A percentile compares a stretch with the other conserved stretches of the same genome.
Evolutionary conservation across 345 rosid species (phyloP).

Genomic region (Eucalyptus albens): DNA sequence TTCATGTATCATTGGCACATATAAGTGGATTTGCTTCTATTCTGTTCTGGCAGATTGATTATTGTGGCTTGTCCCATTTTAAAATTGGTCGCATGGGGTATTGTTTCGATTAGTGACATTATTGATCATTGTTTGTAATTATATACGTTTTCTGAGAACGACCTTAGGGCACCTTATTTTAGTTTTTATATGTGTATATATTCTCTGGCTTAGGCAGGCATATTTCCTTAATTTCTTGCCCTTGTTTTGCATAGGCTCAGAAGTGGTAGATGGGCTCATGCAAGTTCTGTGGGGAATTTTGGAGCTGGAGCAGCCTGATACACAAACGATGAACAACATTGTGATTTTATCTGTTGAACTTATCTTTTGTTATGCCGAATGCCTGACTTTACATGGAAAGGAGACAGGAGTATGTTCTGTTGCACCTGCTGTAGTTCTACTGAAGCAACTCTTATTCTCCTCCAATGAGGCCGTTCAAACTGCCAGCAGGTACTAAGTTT

Average conservation of each 20-base stretch:
- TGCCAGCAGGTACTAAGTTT: constrained; percentile 72
- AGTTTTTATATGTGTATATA: not conserved
- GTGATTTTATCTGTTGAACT: constrained; percentile 90
- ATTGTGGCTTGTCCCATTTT: not conserved
- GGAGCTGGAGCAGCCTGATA: constrained; percentile 86
- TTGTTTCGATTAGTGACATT: not conserved
- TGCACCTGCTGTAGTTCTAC: constrained; percentile 74
- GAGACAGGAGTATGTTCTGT: constrained; percentile 51
- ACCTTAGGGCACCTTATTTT: not conserved
- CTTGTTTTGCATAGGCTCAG: constrained; percentile 43
- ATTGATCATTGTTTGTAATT: not conserved
- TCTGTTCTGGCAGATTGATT: not conserved
- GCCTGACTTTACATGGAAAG: constrained; percentile 76
- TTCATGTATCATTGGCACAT: not conserved
- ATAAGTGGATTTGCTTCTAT: not conserved
- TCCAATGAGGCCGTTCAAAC: constrained; percentile 84
- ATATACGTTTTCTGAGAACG: not conserved
- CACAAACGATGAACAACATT: constrained; percentile 85
- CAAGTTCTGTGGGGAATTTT: constrained; percentile 95
- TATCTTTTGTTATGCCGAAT: constrained; percentile 92
- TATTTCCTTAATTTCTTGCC: constrained; percentile 1
- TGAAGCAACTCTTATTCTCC: constrained; percentile 77
- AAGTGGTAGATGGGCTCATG: constrained; percentile 89
- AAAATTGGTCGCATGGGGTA: not conserved
- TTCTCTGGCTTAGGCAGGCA: not conserved